These are phyloP conservation scores for Lachnellula subtilissima DNA, from an alignment of 2,329 filamentous ascomycete genomes.

Conservation along the genomic window DNA sequence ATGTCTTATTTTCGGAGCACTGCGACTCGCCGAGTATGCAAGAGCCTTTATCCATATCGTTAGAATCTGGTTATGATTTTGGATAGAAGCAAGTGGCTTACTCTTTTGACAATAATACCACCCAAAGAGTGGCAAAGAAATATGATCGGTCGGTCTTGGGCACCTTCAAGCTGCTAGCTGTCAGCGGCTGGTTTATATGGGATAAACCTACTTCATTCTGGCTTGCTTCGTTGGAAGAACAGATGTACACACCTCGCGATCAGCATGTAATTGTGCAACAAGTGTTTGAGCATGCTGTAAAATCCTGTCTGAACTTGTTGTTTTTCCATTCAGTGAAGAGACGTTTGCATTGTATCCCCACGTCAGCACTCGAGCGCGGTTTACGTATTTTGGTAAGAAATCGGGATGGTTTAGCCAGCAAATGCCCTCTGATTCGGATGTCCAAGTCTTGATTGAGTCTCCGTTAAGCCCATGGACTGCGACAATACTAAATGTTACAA, in stretches of 20 bases:
- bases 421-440: slow-evolving; percentile 24
- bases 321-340: background rate
- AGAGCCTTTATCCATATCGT: slow-evolving; percentile 24
- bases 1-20: slow-evolving; percentile 26
- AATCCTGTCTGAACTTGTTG: slow-evolving; percentile 3
- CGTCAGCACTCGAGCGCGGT: slow-evolving; percentile 24
- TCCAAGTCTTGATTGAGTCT: slow-evolving; percentile 35
- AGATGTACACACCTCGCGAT: slow-evolving; percentile 4
- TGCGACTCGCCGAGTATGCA: slow-evolving; percentile 28
- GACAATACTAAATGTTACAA: slow-evolving; percentile 19
- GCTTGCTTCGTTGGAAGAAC: too few relatives aligned
- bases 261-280: slow-evolving; percentile 4
- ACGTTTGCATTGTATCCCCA: slow-evolving; percentile 27
- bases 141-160: slow-evolving; percentile 13
- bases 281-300: slow-evolving; percentile 11
- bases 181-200: background rate
- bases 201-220: too few relatives aligned
- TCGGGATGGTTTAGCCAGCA: slow-evolving; percentile 31
- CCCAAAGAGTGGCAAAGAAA: slow-evolving; percentile 19
- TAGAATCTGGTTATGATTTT: background rate
- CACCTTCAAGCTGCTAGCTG: background rate
- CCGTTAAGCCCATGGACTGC: slow-evolving; percentile 40
- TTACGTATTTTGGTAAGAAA: slow-evolving; percentile 31
- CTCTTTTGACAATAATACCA: slow-evolving; percentile 24
- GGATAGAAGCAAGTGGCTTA: background rate